phyloP scores from a whole-genome alignment of 495 filamentous ascomycete genomes.

The Penicillium ucsense region DNA sequence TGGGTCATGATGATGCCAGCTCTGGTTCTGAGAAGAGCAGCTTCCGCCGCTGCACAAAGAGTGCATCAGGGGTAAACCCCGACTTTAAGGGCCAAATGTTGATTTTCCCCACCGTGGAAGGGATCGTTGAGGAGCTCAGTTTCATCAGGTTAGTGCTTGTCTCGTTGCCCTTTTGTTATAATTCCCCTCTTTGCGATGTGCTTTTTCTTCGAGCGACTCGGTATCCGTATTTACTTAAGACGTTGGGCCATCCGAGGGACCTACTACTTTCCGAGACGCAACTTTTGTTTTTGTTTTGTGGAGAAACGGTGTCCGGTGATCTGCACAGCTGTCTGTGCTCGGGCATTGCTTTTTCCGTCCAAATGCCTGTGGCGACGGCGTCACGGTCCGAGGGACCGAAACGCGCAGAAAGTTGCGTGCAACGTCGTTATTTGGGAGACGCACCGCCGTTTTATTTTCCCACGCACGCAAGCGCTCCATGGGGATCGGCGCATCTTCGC shows the following conservation, averaged over 20 bases:
- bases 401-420: too few relatives aligned
- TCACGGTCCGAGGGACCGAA: too few relatives aligned
- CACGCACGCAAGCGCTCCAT: background rate
- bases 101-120: slow-evolving; percentile 48
- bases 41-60: slow-evolving; percentile 62
- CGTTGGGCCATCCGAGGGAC: too few relatives aligned
- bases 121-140: slow-evolving; percentile 65
- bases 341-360: too few relatives aligned
- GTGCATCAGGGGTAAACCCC: slow-evolving; percentile 49
- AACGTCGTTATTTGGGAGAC: background rate
- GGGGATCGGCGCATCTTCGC: background rate
- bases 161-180: background rate
- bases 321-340: too few relatives aligned
- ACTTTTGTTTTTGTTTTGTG: too few relatives aligned
- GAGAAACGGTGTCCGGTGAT: too few relatives aligned
- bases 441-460: slow-evolving; percentile 1
- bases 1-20: slow-evolving; percentile 29
- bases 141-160: slow-evolving; percentile 55
- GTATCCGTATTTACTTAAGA: too few relatives aligned
- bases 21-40: slow-evolving; percentile 43
- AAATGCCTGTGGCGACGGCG: too few relatives aligned
- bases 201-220: background rate
- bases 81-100: slow-evolving; percentile 61
- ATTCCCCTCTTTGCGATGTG: background rate
- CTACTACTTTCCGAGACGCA: too few relatives aligned